A percentile compares a stretch with the other conserved stretches of the same genome.
phyloP scores from a whole-genome alignment of 1,139 yeast species.

The Diutina mesorugosa region DNA sequence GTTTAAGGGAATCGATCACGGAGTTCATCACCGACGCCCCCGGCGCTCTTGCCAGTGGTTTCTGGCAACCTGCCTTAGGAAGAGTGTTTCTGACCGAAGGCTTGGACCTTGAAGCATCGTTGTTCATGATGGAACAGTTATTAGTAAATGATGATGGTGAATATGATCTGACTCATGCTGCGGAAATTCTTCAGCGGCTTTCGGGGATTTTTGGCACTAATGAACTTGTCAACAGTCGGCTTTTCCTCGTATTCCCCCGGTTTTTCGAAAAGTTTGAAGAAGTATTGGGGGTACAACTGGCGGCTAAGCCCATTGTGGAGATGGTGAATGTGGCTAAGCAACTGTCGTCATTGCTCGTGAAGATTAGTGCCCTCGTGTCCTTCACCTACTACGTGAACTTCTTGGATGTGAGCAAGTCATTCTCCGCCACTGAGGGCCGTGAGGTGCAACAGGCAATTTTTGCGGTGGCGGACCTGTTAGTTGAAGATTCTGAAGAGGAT shows the following conservation, averaged over 20 bases:
- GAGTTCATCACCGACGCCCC: slow-evolving; percentile 32
- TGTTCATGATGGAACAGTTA: not conserved
- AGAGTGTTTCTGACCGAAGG: not conserved
- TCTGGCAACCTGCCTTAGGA: not conserved
- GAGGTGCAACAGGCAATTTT: slow-evolving; percentile 18
- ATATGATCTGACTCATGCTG: not conserved
- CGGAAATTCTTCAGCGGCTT: not conserved
- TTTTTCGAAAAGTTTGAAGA: slow-evolving; percentile 29
- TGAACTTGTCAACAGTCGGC: slow-evolving; percentile 27
- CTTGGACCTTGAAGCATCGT: not conserved
- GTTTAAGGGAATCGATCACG: slow-evolving; percentile 39
- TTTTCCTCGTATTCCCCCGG: slow-evolving; percentile 39
- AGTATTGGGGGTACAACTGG: not conserved
- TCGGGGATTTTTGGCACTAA: not conserved
- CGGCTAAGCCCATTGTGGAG: not conserved
- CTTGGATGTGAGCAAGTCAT: not conserved
- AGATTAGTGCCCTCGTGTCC: slow-evolving; percentile 38
- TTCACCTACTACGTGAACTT: slow-evolving; percentile 18
- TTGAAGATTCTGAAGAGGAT: slow-evolving; percentile 66
- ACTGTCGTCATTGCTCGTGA: slow-evolving; percentile 20
- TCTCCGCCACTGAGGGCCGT: not conserved
- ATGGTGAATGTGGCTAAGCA: slow-evolving; percentile 11
- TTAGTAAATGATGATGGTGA: not conserved
- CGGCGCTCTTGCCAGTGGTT: not conserved
- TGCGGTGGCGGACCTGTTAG: slow-evolving; percentile 23